phyloP scores from a whole-genome alignment of 2,329 filamentous ascomycete species.

The Mycosphaerelloides madeirae region DNA sequence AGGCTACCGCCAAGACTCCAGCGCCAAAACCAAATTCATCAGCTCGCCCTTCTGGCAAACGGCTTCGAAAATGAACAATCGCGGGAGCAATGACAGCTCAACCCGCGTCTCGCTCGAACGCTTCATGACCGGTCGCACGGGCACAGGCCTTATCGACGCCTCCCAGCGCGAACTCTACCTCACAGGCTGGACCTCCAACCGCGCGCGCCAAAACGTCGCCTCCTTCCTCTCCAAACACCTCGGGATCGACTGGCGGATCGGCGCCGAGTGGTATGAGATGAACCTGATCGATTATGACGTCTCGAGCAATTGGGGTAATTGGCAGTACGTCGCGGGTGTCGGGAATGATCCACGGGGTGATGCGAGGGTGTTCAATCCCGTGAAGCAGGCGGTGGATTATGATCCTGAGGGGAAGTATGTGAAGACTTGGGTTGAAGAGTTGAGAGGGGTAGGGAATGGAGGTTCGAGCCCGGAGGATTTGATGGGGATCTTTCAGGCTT shows the following conservation, averaged over 20 bases:
- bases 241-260: slow-evolving; percentile 72
- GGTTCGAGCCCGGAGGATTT: slow-evolving; percentile 32
- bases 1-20: slow-evolving; percentile 55
- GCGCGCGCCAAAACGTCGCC: slow-evolving; percentile 71
- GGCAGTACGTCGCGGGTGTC: slow-evolving; percentile 76
- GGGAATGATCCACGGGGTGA: slow-evolving; percentile 72
- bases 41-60: slow-evolving; percentile 29
- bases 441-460: slow-evolving; percentile 36
- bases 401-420: slow-evolving; percentile 66
- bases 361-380: slow-evolving; percentile 71
- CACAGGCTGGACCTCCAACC: slow-evolving; percentile 74
- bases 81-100: slow-evolving; percentile 41
- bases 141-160: slow-evolving; percentile 73
- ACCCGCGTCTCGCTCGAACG: slow-evolving; percentile 45
- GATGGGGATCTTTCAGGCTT: slow-evolving; percentile 65
- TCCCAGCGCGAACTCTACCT: slow-evolving; percentile 68
- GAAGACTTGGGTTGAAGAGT: slow-evolving; percentile 59
- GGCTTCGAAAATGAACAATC: slow-evolving; percentile 38
- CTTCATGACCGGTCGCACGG: slow-evolving; percentile 64
- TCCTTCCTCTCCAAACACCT: slow-evolving; percentile 70
- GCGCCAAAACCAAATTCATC: slow-evolving; percentile 32
- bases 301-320: slow-evolving; percentile 64
- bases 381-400: slow-evolving; percentile 76
- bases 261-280: slow-evolving; percentile 78
- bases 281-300: slow-evolving; percentile 72